Evolutionary conservation across 805 yeast genomes (phyloP).

Genomic region (Jamesozyma lodderae): DNA sequence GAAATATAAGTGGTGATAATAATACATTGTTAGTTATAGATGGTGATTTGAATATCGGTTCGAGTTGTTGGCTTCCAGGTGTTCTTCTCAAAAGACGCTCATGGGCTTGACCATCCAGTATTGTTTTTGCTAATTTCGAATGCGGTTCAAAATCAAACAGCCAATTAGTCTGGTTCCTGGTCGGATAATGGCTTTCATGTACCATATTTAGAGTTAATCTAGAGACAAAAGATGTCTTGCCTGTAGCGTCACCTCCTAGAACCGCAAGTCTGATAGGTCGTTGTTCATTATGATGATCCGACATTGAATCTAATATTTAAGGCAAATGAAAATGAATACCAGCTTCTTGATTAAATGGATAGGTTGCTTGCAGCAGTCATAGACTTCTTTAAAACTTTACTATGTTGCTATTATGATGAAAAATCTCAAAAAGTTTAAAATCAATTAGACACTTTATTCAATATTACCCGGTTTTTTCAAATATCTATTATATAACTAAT

Average conservation of each 20-base stretch:
- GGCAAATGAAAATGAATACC: no score
- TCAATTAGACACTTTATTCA: no score
- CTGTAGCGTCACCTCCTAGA: slow-evolving; percentile 50
- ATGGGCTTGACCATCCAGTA: slow-evolving; percentile 41
- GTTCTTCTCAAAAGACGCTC: slow-evolving; percentile 32
- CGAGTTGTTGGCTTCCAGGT: slow-evolving; percentile 20
- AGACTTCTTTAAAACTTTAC: no score
- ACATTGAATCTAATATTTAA: no score
- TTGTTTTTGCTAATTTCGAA: slow-evolving; percentile 31
- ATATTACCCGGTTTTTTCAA: no score
- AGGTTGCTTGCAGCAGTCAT: no score
- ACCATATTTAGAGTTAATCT: slow-evolving; percentile 40
- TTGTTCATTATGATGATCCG: slow-evolving; percentile 9
- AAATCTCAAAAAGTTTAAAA: no score
- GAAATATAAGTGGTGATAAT: slow-evolving; percentile 34
- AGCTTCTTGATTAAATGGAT: no score
- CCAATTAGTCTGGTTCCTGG: slow-evolving; percentile 50
- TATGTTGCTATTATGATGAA: no score
- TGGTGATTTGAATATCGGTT: slow-evolving; percentile 28
- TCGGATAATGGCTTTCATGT: slow-evolving; percentile 69
- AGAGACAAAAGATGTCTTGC: slow-evolving; percentile 52
- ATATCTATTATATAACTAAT: no score
- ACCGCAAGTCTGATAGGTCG: slow-evolving; percentile 50
- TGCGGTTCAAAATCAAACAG: slow-evolving; percentile 46
- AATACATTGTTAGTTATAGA: slow-evolving; percentile 23